Base-by-base conservation (phyloP, 2,329 filamentous ascomycete genomes). In the Corinectria fuckeliana region DNA sequence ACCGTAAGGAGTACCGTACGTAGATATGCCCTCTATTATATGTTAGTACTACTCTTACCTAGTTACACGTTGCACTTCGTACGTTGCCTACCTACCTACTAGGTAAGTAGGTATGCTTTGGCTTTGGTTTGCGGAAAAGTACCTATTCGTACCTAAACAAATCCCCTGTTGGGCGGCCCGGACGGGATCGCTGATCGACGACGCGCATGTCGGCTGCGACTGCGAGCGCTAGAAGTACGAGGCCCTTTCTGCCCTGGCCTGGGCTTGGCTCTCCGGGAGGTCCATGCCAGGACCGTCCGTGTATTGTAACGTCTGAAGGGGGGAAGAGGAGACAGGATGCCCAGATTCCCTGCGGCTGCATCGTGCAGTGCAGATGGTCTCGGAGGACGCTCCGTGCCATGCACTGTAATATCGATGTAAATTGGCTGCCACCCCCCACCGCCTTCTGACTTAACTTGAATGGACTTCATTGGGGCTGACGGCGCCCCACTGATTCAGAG, bases 161-260 rank as follows among this genome's bases (percentile, higher is more conserved):
- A 61, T 53, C 55, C 58, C 64, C 34, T 66, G 62, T 58, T 59
- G 48, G 58, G 42, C 64, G 68, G 68, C 57, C 68, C 64, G 64
- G 55, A 57, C 68, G 66, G 66, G 68, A 69, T 66, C 61, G 56
- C 60, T 65, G 68, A 68, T 70, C 68, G 58, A 61, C 68, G 58
- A 61, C 62, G 50, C 50, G 56, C 63, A 62, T 63, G 57, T 23
- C 67, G n/a, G n/a, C n/a, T n/a, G n/a, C 61, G 47, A 52, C 58
- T 59, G 41, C 41, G 53, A 70, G 62, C 64, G 61, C 68, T 69
- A 61, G 28, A 45, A 56, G 45, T 48, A 59, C 48, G 52, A 58
- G 52, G 56, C 45, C 51, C 38, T 52, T 44, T 57, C 57, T 21
- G 34, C 16, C 42, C n/a, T n/a, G n/a, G n/a, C n/a, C n/a, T n/a